phyloP scores from a whole-genome alignment of 371 early-diverging fungal genomes.

The Smittium mucronatum region DNA sequence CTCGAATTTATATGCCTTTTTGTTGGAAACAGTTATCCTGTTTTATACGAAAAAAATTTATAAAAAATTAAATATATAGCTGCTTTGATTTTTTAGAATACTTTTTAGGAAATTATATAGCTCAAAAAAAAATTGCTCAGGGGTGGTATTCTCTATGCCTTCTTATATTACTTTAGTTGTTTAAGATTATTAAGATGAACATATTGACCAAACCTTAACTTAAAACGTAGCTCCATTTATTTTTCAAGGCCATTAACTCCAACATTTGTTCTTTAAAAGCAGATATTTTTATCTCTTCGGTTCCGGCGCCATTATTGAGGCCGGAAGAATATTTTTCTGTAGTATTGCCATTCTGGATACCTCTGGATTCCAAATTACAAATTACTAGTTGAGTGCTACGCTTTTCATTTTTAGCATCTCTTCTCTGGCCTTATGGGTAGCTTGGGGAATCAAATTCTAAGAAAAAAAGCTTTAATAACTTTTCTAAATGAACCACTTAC shows the following conservation, averaged over 20 bases:
- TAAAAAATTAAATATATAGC: neutral
- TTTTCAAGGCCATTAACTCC: neutral
- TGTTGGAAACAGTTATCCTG: neutral
- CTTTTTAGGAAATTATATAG: neutral
- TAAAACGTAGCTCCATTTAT: neutral
- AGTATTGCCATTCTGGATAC: neutral
- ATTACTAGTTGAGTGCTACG: neutral
- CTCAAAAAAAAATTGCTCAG: neutral
- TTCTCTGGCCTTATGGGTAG: neutral
- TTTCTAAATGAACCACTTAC: neutral
- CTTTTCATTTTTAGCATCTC: neutral
- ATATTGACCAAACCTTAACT: neutral
- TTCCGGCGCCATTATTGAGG: neutral
- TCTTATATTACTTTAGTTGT: neutral
- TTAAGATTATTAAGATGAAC: neutral
- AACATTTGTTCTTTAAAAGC: neutral
- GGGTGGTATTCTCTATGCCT: neutral
- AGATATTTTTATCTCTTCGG: neutral
- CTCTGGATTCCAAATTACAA: neutral
- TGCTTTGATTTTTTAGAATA: neutral
- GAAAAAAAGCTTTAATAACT: neutral
- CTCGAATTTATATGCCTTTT: neutral
- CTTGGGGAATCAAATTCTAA: neutral
- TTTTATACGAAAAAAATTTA: neutral
- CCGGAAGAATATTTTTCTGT: neutral